Percentiles rank a stretch among this genome's conserved stretches.
Conservation (phyloP, 176 grass and related monocot species). For the Phyllostachys edulis region DNA sequence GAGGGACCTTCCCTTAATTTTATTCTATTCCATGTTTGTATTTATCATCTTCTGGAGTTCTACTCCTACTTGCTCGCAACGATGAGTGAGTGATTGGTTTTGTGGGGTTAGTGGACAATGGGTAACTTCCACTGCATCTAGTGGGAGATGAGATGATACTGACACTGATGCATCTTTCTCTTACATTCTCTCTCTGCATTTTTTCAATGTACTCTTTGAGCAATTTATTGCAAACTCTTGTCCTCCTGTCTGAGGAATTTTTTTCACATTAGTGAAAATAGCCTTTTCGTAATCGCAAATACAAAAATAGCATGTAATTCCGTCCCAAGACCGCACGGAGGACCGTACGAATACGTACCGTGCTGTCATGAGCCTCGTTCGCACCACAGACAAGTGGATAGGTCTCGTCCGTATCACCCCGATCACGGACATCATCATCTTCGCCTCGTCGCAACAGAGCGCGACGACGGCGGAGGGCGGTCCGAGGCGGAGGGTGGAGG, state of each 20-base stretch:
- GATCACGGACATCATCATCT: too few species aligned
- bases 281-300: too few species aligned
- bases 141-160: constrained; percentile 45
- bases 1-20: neutral
- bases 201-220: neutral
- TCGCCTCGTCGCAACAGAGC: too few species aligned
- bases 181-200: neutral
- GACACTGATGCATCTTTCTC: neutral
- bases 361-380: too few species aligned
- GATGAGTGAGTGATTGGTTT: constrained; percentile 43
- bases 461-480: too few species aligned
- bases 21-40: neutral
- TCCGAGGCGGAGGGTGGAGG: too few species aligned
- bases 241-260: neutral
- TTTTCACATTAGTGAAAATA: too few species aligned
- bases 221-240: neutral
- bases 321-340: too few species aligned
- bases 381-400: too few species aligned
- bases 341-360: too few species aligned
- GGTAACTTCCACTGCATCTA: constrained; percentile 46
- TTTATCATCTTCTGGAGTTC: constrained; percentile 10
- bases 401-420: too few species aligned
- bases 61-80: constrained; percentile 4
- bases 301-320: too few species aligned
- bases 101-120: constrained; percentile 47